A percentile compares a stretch with the other conserved stretches of the same genome.
phyloP scores from a whole-genome alignment of 169 alveolate genomes.

The Plasmodium knowlesi region DNA sequence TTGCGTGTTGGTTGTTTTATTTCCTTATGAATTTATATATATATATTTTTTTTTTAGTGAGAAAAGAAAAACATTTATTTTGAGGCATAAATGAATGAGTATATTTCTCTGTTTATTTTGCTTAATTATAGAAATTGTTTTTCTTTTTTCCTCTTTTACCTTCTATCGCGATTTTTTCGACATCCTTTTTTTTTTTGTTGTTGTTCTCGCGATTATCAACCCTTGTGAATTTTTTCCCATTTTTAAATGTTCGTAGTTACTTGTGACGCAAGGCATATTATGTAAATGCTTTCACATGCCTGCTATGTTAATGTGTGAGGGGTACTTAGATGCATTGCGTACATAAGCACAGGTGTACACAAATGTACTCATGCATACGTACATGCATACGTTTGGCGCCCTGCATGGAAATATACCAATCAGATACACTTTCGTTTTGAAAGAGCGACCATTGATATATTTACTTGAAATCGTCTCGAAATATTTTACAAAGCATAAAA shows the following conservation, averaged over 20 bases:
- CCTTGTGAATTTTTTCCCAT: background rate
- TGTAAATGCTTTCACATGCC: background rate
- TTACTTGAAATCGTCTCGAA: background rate
- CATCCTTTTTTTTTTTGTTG: conserved; percentile 20
- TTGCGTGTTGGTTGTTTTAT: background rate
- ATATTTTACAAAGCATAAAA: background rate
- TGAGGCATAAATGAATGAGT: background rate
- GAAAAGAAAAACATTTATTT: background rate
- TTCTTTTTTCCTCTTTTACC: background rate
- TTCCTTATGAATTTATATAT: background rate
- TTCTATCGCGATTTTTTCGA: conserved; percentile 9
- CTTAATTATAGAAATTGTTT: background rate
- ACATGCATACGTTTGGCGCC: background rate
- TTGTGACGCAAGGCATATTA: background rate
- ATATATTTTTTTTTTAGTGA: background rate
- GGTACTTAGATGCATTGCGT: background rate
- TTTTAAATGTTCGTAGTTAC: conserved; percentile 1
- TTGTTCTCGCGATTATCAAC: background rate
- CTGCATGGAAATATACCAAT: conserved; percentile 13
- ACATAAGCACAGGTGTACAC: conserved; percentile 7
- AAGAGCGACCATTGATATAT: background rate
- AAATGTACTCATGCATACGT: background rate
- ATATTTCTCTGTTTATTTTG: background rate
- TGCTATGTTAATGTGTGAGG: conserved; percentile 19
- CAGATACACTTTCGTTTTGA: background rate